Evolutionary conservation across 257 asterid genomes (phyloP), one percentile per base, ranked within the genome.

Genomic region (Solanum infundibuliforme): DNA sequence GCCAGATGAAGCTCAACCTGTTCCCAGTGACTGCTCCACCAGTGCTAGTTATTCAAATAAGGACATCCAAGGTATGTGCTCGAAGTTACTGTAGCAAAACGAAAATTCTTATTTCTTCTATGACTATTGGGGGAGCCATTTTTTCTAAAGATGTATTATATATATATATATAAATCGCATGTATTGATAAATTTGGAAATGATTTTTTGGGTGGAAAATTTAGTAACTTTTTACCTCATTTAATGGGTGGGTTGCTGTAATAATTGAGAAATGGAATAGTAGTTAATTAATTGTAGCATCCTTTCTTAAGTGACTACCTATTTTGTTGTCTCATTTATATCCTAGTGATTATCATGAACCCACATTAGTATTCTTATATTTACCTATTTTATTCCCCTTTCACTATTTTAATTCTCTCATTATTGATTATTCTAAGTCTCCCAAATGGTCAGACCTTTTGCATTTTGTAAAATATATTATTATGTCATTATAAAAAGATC

Each of bases 61-160:
- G 12, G 90, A 92, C 66, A 77, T 92, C 87, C 96, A 97, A 89
- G 99, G 99, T 96, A 93, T 71, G 62, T 39, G 38, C 84, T n/a
- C 23, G 32, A 4, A 69, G 34, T 39, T 82, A 39, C 41, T 48
- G 58, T 84, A 66, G 9, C 65, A 81, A 75, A 73, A 20, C 77
- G 55, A 23, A 11, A 12, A 10, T 87, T 21, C 27, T 69, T 46
- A 20, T 20, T 32, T 72, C 38, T 43, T 39, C 69, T 12, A 31
- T 31, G 38, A 52, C 31, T 29, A 58, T 58, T 58, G 66, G 66
- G 60, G 66, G 66, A 9, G 5, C 25, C 66, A 20, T 58, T 20
- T 58, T 58, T 58, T 58, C 66, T 21, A 58, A 58, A 58, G 66
- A 58, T 58, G 25, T 55, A 55, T 20, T 52, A 16, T 52, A 2